Percentiles rank a stretch among this genome's conserved stretches.
Evolutionary conservation across 805 yeast genomes (phyloP).

Genomic region (Yarrowia sp.): DNA sequence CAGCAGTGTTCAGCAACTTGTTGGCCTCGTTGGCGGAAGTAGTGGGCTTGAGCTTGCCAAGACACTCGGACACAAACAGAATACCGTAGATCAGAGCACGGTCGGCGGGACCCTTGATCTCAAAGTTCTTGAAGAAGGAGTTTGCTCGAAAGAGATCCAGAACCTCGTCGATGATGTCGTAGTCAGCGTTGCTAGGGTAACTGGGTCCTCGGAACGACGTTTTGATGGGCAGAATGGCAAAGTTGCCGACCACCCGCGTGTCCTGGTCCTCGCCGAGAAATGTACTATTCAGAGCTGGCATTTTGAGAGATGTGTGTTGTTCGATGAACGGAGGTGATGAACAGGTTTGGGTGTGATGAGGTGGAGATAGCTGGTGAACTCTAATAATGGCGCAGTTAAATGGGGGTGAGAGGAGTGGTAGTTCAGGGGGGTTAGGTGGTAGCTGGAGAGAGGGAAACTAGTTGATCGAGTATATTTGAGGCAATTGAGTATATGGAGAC

Average conservation of each 20-base stretch:
- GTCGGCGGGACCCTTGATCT: conserved; percentile 94
- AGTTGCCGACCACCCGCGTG: conserved; percentile 63
- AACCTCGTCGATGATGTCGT: conserved; percentile 91
- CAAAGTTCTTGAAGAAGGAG: conserved; percentile 95
- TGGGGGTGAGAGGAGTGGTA: neutral
- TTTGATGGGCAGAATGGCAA: conserved; percentile 82
- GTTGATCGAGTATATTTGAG: neutral
- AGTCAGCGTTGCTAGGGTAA: conserved; percentile 72
- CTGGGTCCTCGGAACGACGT: conserved; percentile 92
- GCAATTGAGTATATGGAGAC: too few relatives aligned
- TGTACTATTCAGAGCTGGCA: conserved; percentile 50
- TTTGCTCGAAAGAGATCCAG: conserved; percentile 93
- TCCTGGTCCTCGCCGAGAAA: conserved; percentile 49
- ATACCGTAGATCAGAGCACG: conserved; percentile 93
- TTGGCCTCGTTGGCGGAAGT: conserved; percentile 54
- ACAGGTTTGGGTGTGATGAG: conserved; percentile 19
- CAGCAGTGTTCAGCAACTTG: conserved; percentile 73
- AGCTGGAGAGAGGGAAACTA: neutral
- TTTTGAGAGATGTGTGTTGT: neutral
- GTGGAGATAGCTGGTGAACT: conserved; percentile 24
- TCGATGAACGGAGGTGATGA: neutral
- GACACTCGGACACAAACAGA: conserved; percentile 83
- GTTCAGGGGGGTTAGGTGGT: too few relatives aligned
- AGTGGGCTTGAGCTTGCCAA: conserved; percentile 63
- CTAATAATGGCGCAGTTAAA: conserved; percentile 25